Evolutionary conservation across 768 basidiomycete species (phyloP), one percentile per base, ranked within the genome.

Genomic region (Coprinellus micaceus): DNA sequence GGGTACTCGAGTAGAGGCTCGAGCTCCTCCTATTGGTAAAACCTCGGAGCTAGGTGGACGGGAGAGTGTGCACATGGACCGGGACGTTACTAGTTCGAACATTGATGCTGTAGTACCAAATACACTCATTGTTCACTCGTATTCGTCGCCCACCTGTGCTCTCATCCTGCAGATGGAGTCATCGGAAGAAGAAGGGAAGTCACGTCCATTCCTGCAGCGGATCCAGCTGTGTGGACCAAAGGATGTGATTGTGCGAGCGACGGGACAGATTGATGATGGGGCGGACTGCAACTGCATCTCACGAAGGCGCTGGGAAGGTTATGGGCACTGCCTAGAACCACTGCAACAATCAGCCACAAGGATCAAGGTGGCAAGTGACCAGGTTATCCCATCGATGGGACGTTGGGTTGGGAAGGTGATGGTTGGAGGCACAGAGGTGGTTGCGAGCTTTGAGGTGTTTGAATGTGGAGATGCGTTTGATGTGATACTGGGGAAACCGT

Each of bases 341-440:
- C 52, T 54, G 17, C 6, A 26, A 3, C 53, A 37, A 4, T 73
- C 71, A 1, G 4, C 4, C 0, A 58, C 54, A 30, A 21, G n/a
- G 1, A 57, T 75, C 4, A 41, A 65, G 2, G 72, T 76, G 73
- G 74, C 72, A 15, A 65, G 70, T 57, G 69, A 72, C 0, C 11
- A 29, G 9, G 19, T 66, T 0, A 63, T 68, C 2, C 37, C 33
- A 4, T 66, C 65, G 0, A 1, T 39, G 22, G 66, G 61, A 9
- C 12, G 39, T 4, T 70, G 68, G 66, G 50, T n/a, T 15, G 67
- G 67, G 2, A 13, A 21, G 0, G 54, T 71, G 0, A 22, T 30
- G 2, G 43, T 69, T n/a, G 61, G 53, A 1, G 52, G 51, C 0
- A 56, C 63, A 3, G 12, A 1, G 53, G 36, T 11, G 0, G 5